Evolutionary conservation across 371 early-diverging fungal species (phyloP), one percentile per base, ranked within the genome.

Genomic region (Mortierella sp.): DNA sequence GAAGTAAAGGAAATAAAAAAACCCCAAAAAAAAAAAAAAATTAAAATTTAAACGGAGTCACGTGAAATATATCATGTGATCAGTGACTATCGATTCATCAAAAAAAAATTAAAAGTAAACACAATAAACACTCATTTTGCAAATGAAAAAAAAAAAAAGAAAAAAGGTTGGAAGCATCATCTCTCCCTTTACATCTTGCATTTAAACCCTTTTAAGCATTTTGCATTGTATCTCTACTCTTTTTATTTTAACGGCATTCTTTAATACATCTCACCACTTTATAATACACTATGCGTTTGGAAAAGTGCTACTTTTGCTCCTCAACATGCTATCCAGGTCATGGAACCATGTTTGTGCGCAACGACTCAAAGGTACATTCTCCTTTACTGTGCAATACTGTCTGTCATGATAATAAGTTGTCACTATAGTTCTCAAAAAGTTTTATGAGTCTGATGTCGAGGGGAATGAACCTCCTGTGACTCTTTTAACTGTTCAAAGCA

Each of bases 261-360:
- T 34, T 56, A 56, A 32, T 29, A 17, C 53, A 55, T 34, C 32
- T 26, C 43, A 43, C 63, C 26, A 51, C 31, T 17, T 23, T n/a
- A 62, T 64, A 72, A 64, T 51, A 23, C 31, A 80, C 61, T 65
- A 99, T 99, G 99, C 92, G 99, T 85, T 91, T 99, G 71, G 97
- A 98, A 88, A 99, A 99, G 92, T 99, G 99, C 86, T 99, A 96
- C 87, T 99, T 99, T 86, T 99, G 99, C 90, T 98, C 98, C 42
- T 94, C 94, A 37, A 98, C 96, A 61, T 93, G 96, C 75, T 99
- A 99, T 83, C 99, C 99, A 42, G 99, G 99, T 9, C 99, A 99
- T 84, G 99, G 99, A 53, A 96, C 94, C 70, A 94, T 94, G 93
- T 99, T 99, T 91, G 98, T 99, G 54, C 88, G 99, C 66, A 98